These are phyloP conservation scores for Dendrobium huoshanense DNA, from an alignment of 106 monocot species.

Conservation along the genomic window DNA sequence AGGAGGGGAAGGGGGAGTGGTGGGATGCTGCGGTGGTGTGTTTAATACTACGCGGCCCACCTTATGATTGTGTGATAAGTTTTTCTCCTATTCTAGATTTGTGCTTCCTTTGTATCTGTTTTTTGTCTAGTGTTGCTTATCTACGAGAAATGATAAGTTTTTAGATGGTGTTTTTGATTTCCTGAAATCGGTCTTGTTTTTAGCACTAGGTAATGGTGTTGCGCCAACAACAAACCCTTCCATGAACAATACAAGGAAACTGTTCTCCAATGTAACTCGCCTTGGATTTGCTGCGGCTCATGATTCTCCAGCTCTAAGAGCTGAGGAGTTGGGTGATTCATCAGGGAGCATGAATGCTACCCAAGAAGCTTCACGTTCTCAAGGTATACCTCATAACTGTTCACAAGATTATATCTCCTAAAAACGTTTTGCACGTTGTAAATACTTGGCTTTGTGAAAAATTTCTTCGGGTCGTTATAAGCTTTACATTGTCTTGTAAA, in stretches of 20 bases:
- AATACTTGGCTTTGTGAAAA: neutral
- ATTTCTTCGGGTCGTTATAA: neutral
- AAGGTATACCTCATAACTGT: slow-evolving; percentile 31
- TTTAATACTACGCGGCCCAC: neutral
- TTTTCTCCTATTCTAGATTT: neutral
- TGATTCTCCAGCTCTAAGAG: slow-evolving; percentile 76
- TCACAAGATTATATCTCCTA: neutral
- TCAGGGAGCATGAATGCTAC: slow-evolving; percentile 18
- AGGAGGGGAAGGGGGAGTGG: no score
- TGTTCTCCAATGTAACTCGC: slow-evolving; percentile 74
- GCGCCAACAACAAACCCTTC: slow-evolving; percentile 59
- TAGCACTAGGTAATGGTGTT: slow-evolving; percentile 60
- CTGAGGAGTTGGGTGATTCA: slow-evolving; percentile 17
- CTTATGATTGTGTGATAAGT: neutral
- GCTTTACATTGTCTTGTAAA: no score
- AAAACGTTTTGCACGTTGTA: neutral
- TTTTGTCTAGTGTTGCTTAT: neutral
- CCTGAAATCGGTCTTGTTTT: slow-evolving; percentile 9
- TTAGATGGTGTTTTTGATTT: neutral
- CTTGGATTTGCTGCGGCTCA: slow-evolving; percentile 87
- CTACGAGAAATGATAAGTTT: neutral
- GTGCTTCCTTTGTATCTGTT: neutral
- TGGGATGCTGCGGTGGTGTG: no score
- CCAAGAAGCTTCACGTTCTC: slow-evolving; percentile 20
- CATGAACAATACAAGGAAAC: slow-evolving; percentile 44